A percentile compares a stretch with the other conserved stretches of the same genome.
Evolutionary conservation across 2,329 filamentous ascomycete species (phyloP).

Genomic region (Monosporascus sp.): DNA sequence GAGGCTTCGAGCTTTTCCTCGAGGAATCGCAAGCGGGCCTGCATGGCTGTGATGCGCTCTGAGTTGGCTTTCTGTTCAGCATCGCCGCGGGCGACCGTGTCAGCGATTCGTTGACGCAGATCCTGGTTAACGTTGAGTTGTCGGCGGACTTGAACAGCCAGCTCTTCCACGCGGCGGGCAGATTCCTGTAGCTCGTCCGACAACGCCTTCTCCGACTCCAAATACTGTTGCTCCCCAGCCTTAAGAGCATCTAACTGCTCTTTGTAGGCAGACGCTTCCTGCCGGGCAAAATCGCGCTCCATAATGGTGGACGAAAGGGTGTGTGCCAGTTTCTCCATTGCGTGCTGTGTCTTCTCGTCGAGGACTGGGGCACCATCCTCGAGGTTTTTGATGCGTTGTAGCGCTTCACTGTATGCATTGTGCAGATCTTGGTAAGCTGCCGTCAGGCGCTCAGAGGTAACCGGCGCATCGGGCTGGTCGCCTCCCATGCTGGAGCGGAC

Average conservation of each 20-base stretch:
- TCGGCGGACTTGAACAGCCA: constrained; percentile 71
- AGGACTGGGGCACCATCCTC: constrained; percentile 41
- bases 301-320: constrained; percentile 64
- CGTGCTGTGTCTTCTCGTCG: constrained; percentile 56
- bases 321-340: constrained; percentile 60
- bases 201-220: constrained; percentile 58
- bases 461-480: constrained; percentile 39
- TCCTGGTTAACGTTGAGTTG: constrained; percentile 75
- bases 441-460: constrained; percentile 67
- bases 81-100: constrained; percentile 79
- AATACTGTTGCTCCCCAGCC: constrained; percentile 47
- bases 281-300: constrained; percentile 66
- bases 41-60: constrained; percentile 75
- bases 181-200: constrained; percentile 67
- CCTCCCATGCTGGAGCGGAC: constrained; percentile 37
- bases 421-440: constrained; percentile 71
- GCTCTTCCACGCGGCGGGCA: constrained; percentile 70
- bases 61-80: constrained; percentile 75
- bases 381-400: constrained; percentile 61
- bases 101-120: constrained; percentile 69
- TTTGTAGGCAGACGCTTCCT: constrained; percentile 58
- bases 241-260: constrained; percentile 55
- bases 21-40: constrained; percentile 70
- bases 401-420: constrained; percentile 59
- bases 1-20: constrained; percentile 81